Evolutionary conservation across 257 asterid genomes (phyloP).

Genomic region (Linderniella brevidens): DNA sequence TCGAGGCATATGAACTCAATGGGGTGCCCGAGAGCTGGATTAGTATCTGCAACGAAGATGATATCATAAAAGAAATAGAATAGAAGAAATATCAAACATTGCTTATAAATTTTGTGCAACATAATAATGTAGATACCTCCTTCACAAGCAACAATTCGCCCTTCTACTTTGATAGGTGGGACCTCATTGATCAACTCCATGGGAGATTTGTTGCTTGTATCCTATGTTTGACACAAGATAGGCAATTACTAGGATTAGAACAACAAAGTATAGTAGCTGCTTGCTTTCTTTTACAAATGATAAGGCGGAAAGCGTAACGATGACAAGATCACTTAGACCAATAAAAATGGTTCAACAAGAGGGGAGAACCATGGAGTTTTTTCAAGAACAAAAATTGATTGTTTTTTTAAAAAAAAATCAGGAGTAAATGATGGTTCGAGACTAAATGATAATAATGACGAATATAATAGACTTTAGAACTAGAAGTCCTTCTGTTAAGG

Average conservation of each 20-base stretch:
- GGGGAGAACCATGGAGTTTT: too few relatives aligned
- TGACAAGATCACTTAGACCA: too few relatives aligned
- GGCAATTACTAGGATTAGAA: background rate
- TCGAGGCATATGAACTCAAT: conserved; percentile 89
- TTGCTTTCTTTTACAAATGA: background rate
- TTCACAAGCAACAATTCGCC: conserved; percentile 78
- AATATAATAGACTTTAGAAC: too few relatives aligned
- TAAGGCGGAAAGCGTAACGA: background rate
- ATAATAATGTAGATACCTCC: conserved; percentile 36
- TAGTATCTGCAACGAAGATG: conserved; percentile 22
- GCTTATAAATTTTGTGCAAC: too few relatives aligned
- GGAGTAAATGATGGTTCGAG: too few relatives aligned
- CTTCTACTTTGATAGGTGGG: conserved; percentile 81
- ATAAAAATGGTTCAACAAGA: too few relatives aligned
- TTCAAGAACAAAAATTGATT: too few relatives aligned
- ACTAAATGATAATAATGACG: too few relatives aligned
- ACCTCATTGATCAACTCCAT: conserved; percentile 97
- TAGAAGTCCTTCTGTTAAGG: too few relatives aligned
- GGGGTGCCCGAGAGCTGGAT: conserved; percentile 85
- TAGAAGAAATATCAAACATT: too few relatives aligned
- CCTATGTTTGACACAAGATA: conserved; percentile 21
- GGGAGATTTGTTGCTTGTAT: conserved; percentile 67
- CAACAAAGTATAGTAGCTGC: conserved; percentile 5
- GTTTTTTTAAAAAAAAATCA: too few relatives aligned
- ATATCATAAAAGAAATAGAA: too few relatives aligned